Conservation (phyloP, 352 stramenopile species). For the Phytophthora lateralis region DNA sequence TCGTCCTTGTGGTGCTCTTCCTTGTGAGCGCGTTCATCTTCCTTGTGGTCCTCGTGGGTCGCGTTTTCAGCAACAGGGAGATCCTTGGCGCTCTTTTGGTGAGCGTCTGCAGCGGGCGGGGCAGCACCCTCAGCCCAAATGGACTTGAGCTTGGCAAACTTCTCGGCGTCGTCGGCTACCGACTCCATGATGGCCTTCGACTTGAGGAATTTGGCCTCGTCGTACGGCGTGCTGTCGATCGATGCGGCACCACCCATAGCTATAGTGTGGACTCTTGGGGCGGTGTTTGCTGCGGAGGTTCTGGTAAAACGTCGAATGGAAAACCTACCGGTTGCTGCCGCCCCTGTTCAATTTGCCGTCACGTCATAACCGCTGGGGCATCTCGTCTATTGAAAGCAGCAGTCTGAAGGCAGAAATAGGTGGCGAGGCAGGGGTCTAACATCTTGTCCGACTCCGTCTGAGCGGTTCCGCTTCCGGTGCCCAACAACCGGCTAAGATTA, state of each 20-base stretch:
- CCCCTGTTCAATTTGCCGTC: conserved; percentile 1
- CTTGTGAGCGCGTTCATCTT: conserved; percentile 9
- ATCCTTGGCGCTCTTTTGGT: conserved; percentile 49
- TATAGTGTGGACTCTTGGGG: not conserved
- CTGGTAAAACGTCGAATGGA: conserved; percentile 33
- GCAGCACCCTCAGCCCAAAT: conserved; percentile 52
- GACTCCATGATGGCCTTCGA: conserved; percentile 76
- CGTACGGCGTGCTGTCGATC: conserved; percentile 65
- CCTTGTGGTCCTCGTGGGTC: conserved; percentile 12
- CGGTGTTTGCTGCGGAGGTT: conserved; percentile 16
- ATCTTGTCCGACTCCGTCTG: conserved; percentile 13
- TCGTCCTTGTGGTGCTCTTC: conserved; percentile 22
- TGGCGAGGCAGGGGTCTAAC: not conserved
- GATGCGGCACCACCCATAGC: conserved; percentile 57
- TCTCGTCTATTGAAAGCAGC: conserved; percentile 17
- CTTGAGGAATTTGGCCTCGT: conserved; percentile 69
- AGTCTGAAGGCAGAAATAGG: conserved; percentile 22
- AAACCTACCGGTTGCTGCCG: not conserved
- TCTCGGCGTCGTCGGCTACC: conserved; percentile 58
- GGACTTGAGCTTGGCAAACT: conserved; percentile 73
- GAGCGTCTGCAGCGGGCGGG: conserved; percentile 15
- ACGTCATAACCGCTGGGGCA: conserved; percentile 6
- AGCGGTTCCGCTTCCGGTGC: conserved; percentile 1
- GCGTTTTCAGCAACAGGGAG: conserved; percentile 15
- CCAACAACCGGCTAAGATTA: conserved; percentile 10